Percentiles rank a stretch among this genome's conserved stretches.
phyloP scores from a whole-genome alignment of 2,329 filamentous ascomycete genomes.

The Waltergamsia citrina region DNA sequence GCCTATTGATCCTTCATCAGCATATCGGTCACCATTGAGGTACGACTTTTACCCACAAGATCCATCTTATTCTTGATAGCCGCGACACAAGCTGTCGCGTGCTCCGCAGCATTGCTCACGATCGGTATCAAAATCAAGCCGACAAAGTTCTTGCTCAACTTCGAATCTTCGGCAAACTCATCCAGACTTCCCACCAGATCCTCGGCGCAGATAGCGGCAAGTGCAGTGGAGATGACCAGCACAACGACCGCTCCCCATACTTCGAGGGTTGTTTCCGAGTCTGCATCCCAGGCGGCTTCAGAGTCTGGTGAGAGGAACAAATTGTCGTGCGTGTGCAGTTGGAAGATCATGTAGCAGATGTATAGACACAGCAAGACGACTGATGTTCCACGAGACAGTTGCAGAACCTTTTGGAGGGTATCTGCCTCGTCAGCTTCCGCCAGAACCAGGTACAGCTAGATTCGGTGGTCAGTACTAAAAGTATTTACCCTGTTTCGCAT shows the following conservation, averaged over 20 bases:
- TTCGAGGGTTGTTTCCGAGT: conserved; percentile 65
- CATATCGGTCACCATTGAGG: too few relatives aligned
- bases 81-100: conserved; percentile 51
- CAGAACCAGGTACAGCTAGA: too few relatives aligned
- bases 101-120: conserved; percentile 53
- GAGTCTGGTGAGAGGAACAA: conserved; percentile 60
- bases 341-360: conserved; percentile 76
- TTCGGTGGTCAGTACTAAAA: too few relatives aligned
- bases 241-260: conserved; percentile 63
- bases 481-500: too few relatives aligned
- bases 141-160: conserved; percentile 64
- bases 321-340: conserved; percentile 72
- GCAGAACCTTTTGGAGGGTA: conserved; percentile 20
- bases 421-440: too few relatives aligned
- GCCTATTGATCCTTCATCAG: too few relatives aligned
- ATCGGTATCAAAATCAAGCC: conserved; percentile 68
- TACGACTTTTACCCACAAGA: too few relatives aligned
- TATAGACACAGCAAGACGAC: conserved; percentile 82
- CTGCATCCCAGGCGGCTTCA: conserved; percentile 59
- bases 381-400: conserved; percentile 60
- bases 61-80: conserved; percentile 53
- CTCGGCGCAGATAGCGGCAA: conserved; percentile 76
- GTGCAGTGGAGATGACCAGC: conserved; percentile 61
- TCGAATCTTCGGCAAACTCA: conserved; percentile 48
- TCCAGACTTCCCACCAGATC: conserved; percentile 70